Conservation (phyloP, 2,329 filamentous ascomycete species). For the Pseudocercospora fuligena region DNA sequence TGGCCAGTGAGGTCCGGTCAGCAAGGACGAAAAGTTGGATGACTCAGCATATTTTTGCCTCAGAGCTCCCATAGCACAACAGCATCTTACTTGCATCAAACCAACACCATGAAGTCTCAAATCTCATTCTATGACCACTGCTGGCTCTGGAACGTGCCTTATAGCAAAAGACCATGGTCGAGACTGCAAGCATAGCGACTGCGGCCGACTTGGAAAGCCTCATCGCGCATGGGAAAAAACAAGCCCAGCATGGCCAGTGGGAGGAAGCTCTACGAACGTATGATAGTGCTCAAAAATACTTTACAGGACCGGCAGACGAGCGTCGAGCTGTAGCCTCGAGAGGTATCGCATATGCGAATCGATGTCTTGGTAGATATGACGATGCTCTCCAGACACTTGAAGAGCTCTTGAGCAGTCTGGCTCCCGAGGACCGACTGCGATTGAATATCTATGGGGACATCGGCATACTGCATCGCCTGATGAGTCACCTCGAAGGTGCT, state of each 20-base stretch:
- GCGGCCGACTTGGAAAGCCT: not conserved
- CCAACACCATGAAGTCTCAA: not conserved
- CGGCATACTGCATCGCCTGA: constrained; percentile 4
- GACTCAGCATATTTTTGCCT: not conserved
- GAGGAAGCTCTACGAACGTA: not conserved
- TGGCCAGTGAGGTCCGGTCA: not conserved
- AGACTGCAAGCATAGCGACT: too few relatives aligned
- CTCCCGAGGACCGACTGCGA: not conserved
- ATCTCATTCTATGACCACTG: too few relatives aligned
- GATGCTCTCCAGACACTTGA: not conserved
- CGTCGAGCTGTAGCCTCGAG: not conserved
- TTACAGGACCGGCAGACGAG: not conserved
- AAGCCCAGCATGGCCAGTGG: not conserved
- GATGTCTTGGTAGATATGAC: constrained; percentile 3
- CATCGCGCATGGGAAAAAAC: not conserved
- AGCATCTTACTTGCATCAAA: not conserved
- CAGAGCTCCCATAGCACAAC: too few relatives aligned
- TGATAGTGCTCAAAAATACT: not conserved
- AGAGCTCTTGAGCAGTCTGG: not conserved
- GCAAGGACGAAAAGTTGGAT: not conserved
- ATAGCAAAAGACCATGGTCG: too few relatives aligned
- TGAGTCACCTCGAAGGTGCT: constrained; percentile 1
- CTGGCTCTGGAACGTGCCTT: too few relatives aligned
- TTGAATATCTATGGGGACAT: constrained; percentile 6
- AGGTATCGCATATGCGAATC: not conserved